A percentile compares a stretch with the other conserved stretches of the same genome.
Conservation (phyloP, 441 rosid genomes). For the Populus trichocarpa region DNA sequence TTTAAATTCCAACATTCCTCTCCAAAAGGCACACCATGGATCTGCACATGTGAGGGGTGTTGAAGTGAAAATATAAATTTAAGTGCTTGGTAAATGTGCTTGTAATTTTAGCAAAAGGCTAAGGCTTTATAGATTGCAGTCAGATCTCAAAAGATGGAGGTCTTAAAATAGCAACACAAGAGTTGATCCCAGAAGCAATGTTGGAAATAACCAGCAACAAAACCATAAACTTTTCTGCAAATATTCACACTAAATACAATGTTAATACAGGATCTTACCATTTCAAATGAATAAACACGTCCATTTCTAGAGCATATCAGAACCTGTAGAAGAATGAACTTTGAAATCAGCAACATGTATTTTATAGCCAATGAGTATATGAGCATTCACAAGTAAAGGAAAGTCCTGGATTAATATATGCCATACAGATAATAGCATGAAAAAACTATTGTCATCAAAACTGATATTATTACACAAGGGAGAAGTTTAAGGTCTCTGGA, state of each 20-base stretch:
- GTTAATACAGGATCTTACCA: constrained; percentile 37
- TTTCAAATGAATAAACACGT: constrained; percentile 63
- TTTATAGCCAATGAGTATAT: background rate
- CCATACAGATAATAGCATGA: background rate
- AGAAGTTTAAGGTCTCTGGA: background rate
- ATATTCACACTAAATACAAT: background rate
- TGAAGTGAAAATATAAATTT: background rate
- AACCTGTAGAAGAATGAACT: constrained; percentile 42
- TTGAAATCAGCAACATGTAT: background rate
- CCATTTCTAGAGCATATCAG: constrained; percentile 84
- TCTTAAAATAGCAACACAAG: background rate
- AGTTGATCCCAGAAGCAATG: background rate
- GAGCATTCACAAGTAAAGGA: background rate
- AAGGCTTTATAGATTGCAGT: background rate
- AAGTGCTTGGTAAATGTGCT: too few relatives aligned
- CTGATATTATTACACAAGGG: background rate
- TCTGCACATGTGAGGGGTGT: background rate
- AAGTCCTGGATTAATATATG: background rate
- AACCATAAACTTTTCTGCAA: constrained; percentile 2
- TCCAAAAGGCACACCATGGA: background rate
- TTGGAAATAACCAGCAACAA: constrained; percentile 1
- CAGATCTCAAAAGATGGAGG: background rate
- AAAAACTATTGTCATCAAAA: background rate
- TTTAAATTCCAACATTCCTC: background rate
- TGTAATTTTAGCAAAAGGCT: background rate